Conservation (phyloP, 2,329 filamentous ascomycete genomes). For the Elsinoe arachidis region DNA sequence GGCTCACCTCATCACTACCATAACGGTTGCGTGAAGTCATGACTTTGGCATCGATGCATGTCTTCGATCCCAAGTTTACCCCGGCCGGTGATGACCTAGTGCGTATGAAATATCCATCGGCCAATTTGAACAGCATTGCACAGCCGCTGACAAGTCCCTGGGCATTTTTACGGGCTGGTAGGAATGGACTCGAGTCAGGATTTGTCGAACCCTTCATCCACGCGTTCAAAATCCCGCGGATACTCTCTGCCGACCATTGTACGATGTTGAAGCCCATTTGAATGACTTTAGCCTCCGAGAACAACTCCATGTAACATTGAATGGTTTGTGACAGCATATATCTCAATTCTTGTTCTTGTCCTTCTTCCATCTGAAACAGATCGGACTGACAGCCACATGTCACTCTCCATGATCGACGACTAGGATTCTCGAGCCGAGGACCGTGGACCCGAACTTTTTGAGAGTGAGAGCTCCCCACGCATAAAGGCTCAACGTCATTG, state of each 20-base stretch:
- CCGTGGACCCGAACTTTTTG: background rate
- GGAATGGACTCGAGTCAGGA: background rate
- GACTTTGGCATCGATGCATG: background rate
- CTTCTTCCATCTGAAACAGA: background rate
- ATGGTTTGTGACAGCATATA: too few species aligned
- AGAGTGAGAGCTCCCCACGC: background rate
- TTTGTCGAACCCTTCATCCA: background rate
- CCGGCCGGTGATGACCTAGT: background rate
- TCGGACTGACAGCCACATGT: background rate
- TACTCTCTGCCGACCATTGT: background rate
- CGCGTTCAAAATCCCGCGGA: background rate
- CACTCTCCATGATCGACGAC: slow-evolving; percentile 3
- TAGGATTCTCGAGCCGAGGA: background rate
- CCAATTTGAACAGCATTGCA: background rate
- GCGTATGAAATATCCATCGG: background rate
- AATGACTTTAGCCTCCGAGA: too few species aligned
- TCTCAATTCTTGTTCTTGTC: background rate
- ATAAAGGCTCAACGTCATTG: background rate
- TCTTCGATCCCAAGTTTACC: background rate
- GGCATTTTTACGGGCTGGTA: background rate
- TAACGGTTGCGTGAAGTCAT: background rate
- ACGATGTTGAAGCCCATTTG: too few species aligned
- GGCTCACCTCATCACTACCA: background rate
- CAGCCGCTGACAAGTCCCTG: slow-evolving; percentile 7
- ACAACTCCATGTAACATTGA: too few species aligned